Base-by-base conservation (phyloP, 345 rosid species). In the Bruguiera parviflora region DNA sequence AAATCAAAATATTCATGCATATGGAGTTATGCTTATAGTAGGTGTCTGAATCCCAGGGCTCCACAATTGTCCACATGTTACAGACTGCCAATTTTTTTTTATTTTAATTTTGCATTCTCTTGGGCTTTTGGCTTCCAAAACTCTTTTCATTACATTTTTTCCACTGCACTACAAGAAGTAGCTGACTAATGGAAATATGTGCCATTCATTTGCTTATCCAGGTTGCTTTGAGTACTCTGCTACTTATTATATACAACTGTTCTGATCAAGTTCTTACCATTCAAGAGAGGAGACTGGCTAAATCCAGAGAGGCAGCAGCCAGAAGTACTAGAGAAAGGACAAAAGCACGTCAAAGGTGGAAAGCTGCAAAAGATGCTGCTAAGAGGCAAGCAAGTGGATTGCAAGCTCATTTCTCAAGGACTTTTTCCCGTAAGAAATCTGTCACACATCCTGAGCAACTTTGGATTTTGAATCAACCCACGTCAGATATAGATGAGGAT, bases 261-360 rank as follows among this genome's bases (percentile, higher is more conserved):
- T 92, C 92, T 16, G 99, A 87, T 68, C 99, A 92, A 83, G 85
- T 95, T 68, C 80, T 92, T 33, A 74, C 86, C 35, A 86, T 84
- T 31, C 85, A 96, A 74, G 93, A 91, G 63, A 87, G 89, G 66
- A 84, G 96, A 71, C 75, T 79, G 46, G 89, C 98, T 8, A 88
- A 92, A 67, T 84, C 96, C 66, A 87, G 98, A 71, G 97, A 90
- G 74, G 85, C 97, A 68, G 97, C 98, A 0, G 98, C 89, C 60
- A 87, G 76, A 77, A 85, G 78, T 69, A 88, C 86, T 61, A 80
- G 79, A 66, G 87, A 85, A 82, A 86, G 84, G 62, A 92, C 89
- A 37, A 86, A 75, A 78, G 96, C 96, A 37, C 87, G 81, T 49
- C 91, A 87, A 69, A 86, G 80, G 80, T 92, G 99, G 99, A 83